These are phyloP conservation scores for Epicoccum sorghinum DNA, from an alignment of 2,329 filamentous ascomycete genomes.

Conservation along the genomic window DNA sequence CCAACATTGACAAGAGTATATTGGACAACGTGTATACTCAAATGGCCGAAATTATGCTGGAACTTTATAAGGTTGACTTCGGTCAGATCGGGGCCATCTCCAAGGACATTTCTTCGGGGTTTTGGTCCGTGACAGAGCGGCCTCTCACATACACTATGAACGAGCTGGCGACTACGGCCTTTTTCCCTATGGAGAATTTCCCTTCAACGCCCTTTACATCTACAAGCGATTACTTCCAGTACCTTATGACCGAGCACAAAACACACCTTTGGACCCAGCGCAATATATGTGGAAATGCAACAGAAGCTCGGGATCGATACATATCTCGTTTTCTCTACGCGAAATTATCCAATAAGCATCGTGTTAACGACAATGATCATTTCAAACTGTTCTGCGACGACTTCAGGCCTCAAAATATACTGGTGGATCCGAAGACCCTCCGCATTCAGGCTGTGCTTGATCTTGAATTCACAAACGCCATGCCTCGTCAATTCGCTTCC, in stretches of 20 bases:
- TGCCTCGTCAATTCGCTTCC: constrained; percentile 49
- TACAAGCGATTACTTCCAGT: constrained; percentile 24
- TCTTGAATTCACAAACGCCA: constrained; percentile 51
- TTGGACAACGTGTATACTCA: constrained; percentile 31
- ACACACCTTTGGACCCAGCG: constrained; percentile 30
- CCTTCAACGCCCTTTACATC: constrained; percentile 34
- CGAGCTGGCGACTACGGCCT: constrained; percentile 28
- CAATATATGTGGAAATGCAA: constrained; percentile 27
- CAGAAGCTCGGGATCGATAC: constrained; percentile 33
- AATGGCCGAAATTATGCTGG: constrained; percentile 27
- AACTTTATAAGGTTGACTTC: constrained; percentile 25
- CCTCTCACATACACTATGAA: constrained; percentile 32
- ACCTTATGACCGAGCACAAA: constrained; percentile 27
- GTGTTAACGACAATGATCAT: constrained; percentile 37
- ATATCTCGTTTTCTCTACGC: constrained; percentile 26
- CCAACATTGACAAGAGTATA: constrained; percentile 20
- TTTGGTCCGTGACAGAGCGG: constrained; percentile 39
- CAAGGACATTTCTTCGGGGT: constrained; percentile 26
- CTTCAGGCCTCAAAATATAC: constrained; percentile 49
- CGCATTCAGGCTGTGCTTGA: constrained; percentile 50
- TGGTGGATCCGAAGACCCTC: constrained; percentile 45
- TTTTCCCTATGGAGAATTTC: constrained; percentile 39
- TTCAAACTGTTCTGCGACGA: constrained; percentile 52
- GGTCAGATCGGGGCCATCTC: constrained; percentile 40
- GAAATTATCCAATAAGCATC: constrained; percentile 20